These are phyloP conservation scores for Naematelia encephala DNA, from an alignment of 768 basidiomycete genomes.

Conservation along the genomic window DNA sequence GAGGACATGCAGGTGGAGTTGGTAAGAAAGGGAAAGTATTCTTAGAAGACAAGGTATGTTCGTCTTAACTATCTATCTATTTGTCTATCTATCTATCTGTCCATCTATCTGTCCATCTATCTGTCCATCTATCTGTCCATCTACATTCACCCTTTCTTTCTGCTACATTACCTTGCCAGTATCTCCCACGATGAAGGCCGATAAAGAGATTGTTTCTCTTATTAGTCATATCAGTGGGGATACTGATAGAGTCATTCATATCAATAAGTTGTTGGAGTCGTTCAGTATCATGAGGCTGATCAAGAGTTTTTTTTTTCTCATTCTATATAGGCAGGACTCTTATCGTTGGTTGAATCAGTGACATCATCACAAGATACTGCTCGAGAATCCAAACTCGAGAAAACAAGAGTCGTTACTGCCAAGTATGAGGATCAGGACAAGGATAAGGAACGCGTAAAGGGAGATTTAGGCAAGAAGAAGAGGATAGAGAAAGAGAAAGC, in stretches of 20 bases:
- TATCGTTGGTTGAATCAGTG: background rate
- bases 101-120: no score
- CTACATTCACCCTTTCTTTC: no score
- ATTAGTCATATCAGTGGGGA: no score
- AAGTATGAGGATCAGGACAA: background rate
- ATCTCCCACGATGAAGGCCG: no score
- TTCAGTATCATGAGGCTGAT: background rate
- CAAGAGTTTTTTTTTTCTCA: no score
- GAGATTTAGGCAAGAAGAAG: background rate
- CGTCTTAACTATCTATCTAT: background rate
- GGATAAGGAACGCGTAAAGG: background rate
- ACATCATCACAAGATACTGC: background rate
- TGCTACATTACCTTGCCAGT: no score
- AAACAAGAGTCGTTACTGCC: background rate
- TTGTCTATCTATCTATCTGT: background rate
- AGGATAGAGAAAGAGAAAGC: background rate
- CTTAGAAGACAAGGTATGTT: background rate
- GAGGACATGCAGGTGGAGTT: background rate
- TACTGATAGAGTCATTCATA: no score
- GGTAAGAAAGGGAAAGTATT: background rate
- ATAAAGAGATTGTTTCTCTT: no score
- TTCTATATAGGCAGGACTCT: background rate
- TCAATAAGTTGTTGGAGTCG: background rate
- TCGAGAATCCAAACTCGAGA: background rate
- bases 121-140: no score